Evolutionary conservation across 495 filamentous ascomycete species (phyloP), one percentile per base, ranked within the genome.

Genomic region (Xylaria venustula): DNA sequence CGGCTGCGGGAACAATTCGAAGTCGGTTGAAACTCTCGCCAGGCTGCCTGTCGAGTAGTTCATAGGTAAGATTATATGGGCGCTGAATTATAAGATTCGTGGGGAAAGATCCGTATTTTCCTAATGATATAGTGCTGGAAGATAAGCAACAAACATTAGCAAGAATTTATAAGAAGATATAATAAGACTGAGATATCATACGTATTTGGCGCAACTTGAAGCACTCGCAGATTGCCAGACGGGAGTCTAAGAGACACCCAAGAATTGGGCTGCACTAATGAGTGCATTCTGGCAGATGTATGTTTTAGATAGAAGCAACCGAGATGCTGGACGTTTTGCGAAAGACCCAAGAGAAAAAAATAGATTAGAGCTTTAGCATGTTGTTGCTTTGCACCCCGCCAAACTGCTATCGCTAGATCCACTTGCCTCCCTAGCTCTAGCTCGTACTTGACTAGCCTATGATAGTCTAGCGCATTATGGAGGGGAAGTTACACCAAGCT

Each of bases 21-120:
- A 98, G 77, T 15, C 83, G 79, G 15, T 82, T 78, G 40, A 80
- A 81, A 48, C 64, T 69, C 59, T 85, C 79, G 48, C 81, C 82
- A 22, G 85, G 78, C 0, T 73, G 70, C 60, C 82, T 82, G 64
- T 96, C 91, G 49, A 88, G 81, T 9, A 98, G 77, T 70, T 98
- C 94, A 70, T 88, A 98, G 7, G 92, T 97, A 47, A 94, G 78
- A 75, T 97, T 83, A 74, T 90, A 97, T 0, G 94, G 94, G 15
- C 94, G 87, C 11, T 90, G 89, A 37, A 98, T 81, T 34, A 98
- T 83, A 17, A 90, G 83, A 67, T 97, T 97, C 5, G 90, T 82
- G 20, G 90, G 86, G 67, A 98, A 97, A 2, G 81, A 82, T 53
- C 95, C 94, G 69, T 90, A 96, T 84, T 96, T 97, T 32, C 91